Base-by-base conservation (phyloP, 2,329 filamentous ascomycete species). In the Trichoderma citrinoviride region DNA sequence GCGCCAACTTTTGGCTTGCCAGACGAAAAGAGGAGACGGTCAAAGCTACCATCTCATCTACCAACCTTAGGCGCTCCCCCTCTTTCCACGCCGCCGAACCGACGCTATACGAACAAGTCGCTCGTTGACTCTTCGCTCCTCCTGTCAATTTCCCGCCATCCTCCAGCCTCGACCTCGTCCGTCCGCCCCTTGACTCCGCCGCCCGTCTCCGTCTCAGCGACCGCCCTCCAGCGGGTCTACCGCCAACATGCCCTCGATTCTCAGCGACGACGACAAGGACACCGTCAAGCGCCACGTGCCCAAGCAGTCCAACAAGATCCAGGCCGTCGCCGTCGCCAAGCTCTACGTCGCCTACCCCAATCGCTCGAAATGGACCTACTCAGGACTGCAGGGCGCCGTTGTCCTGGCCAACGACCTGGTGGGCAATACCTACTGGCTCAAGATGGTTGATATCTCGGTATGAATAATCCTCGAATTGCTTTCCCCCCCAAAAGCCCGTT, bases 361-460 rank as follows among this genome's bases (percentile, higher is more conserved):
- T 80, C 85, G 85, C 68, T 85, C 88, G 68, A 87, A 84, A 93
- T 99, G 95, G 95, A 94, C 88, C 29, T 96, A 94, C 76, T 97
- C 94, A 0, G 95, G 94, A 15, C 80, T 98, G 52, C 95, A 98
- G 77, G 95, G 95, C 61, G 95, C 95, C 57, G 86, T 89, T 41
- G 94, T 97, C 61, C 86, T 99, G 68, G 90, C 92, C 70, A 96
- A 98, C 77, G 95, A 99, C 75, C 80, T 96, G 44, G 93, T 98
- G 29, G 95, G 95, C 69, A 90, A 97, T 77, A 97, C 95, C 0
- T 96, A 93, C 79, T 99, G 94, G 92, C 82, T 99, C 71, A 99
- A 99, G 82, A 83, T 99, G 80, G 95, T 99, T 58, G 95, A 99
- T 77, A 88, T 99, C 64, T 97, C 93, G 75, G 93, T 96, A 83